phyloP scores from a whole-genome alignment of 306 rosid species.

The Adenanthera pavonina region DNA sequence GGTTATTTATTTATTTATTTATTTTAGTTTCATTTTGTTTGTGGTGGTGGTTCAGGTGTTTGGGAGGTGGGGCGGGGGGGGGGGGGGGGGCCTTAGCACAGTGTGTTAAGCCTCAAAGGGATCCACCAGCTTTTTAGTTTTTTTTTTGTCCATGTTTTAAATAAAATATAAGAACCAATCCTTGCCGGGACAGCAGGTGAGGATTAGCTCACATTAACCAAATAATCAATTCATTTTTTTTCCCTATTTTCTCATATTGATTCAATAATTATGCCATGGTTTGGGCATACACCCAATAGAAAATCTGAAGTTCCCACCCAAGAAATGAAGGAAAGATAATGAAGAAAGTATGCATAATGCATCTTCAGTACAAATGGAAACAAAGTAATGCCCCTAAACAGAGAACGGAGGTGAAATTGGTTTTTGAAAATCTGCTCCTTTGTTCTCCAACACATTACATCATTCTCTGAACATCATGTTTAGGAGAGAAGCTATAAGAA shows the following conservation, averaged over 20 bases:
- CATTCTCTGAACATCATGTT: background rate
- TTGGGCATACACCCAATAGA: background rate
- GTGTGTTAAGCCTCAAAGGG: background rate
- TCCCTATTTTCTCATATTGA: background rate
- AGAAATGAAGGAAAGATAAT: background rate
- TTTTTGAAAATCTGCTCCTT: background rate
- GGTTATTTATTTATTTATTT: too few species aligned
- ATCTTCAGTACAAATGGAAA: background rate
- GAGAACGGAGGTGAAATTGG: background rate
- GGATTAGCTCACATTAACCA: background rate
- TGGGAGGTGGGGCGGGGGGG: background rate
- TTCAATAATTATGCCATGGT: background rate
- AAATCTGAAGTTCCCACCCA: background rate
- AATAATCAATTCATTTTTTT: background rate
- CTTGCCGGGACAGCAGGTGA: too few species aligned
- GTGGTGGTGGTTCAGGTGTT: too few species aligned
- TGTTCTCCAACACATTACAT: background rate
- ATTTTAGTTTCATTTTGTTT: too few species aligned
- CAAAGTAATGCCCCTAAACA: background rate
- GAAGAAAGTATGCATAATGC: conserved; percentile 6
- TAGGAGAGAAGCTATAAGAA: background rate
- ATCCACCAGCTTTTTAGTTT: background rate
- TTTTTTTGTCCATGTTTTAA: background rate
- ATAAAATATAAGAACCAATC: too few species aligned
- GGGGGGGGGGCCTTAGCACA: background rate